These are phyloP conservation scores for Citrus australasica DNA, from an alignment of 345 rosid species.

Conservation along the genomic window DNA sequence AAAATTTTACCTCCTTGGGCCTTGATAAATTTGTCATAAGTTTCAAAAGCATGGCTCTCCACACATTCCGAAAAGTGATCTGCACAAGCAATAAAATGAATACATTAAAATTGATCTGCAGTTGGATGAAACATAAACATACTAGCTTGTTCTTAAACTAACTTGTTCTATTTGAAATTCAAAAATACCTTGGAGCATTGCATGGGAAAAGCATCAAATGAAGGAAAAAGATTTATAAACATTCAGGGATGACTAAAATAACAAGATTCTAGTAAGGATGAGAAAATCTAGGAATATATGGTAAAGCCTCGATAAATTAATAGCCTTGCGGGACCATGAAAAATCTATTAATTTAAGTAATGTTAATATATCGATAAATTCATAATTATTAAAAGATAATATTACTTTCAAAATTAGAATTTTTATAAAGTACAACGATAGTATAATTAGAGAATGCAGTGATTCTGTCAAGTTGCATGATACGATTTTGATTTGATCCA, in stretches of 20 bases:
- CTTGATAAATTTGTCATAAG: conserved; percentile 95
- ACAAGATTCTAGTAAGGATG: not conserved
- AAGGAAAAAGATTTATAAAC: not conserved
- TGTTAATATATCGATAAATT: too few relatives aligned
- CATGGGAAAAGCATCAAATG: not conserved
- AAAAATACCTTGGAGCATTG: not conserved
- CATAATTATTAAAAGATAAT: too few relatives aligned
- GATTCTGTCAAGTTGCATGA: too few relatives aligned
- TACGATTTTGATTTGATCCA: too few relatives aligned
- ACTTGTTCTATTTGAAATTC: not conserved
- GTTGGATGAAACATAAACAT: not conserved
- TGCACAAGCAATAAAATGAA: conserved; percentile 29
- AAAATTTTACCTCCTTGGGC: conserved; percentile 61
- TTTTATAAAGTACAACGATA: too few relatives aligned
- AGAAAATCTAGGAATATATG: not conserved
- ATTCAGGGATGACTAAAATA: not conserved
- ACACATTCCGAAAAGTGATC: conserved; percentile 98
- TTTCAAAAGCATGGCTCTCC: conserved; percentile 85
- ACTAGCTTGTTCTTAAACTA: not conserved
- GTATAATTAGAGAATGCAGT: too few relatives aligned
- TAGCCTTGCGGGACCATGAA: too few relatives aligned
- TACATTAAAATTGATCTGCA: conserved; percentile 1
- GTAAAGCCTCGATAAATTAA: too few relatives aligned
- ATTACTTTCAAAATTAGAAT: too few relatives aligned
- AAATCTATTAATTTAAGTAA: too few relatives aligned